A percentile compares a stretch with the other conserved stretches of the same genome.
These are phyloP conservation scores for Gamarada debralockiae DNA, from an alignment of 495 filamentous ascomycete species.

Conservation along the genomic window DNA sequence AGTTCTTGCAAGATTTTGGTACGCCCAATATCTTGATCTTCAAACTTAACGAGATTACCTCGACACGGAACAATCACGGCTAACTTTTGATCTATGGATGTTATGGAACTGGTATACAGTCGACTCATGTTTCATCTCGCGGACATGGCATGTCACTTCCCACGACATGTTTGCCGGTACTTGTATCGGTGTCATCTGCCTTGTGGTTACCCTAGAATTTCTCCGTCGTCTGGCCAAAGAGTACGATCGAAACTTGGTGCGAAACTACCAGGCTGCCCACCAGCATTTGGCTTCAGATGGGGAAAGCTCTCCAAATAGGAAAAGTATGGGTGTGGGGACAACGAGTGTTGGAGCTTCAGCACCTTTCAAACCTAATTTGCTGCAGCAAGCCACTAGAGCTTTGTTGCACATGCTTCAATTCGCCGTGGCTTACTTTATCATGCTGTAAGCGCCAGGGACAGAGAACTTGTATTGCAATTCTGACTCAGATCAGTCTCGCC, in stretches of 20 bases:
- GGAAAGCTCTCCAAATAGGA: neutral
- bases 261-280: constrained; percentile 30
- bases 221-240: constrained; percentile 54
- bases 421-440: constrained; percentile 66
- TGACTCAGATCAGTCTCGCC: too few species aligned
- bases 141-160: constrained; percentile 60
- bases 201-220: constrained; percentile 61
- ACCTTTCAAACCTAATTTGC: constrained; percentile 41
- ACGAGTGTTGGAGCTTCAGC: neutral
- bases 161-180: constrained; percentile 60
- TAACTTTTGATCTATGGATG: constrained; percentile 48
- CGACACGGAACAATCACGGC: too few species aligned
- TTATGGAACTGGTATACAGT: constrained; percentile 76
- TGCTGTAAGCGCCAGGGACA: too few species aligned
- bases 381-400: constrained; percentile 60
- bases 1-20: constrained; percentile 46
- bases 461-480: too few species aligned
- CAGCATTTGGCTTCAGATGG: neutral
- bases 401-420: constrained; percentile 64
- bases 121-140: constrained; percentile 66
- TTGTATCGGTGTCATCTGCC: constrained; percentile 64
- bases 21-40: too few species aligned
- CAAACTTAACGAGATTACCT: too few species aligned
- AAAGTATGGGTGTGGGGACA: too few species aligned
- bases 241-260: constrained; percentile 59